A percentile compares a stretch with the other conserved stretches of the same genome.
phyloP scores from a whole-genome alignment of 257 asterid species.

The Thymus mandschuricus region DNA sequence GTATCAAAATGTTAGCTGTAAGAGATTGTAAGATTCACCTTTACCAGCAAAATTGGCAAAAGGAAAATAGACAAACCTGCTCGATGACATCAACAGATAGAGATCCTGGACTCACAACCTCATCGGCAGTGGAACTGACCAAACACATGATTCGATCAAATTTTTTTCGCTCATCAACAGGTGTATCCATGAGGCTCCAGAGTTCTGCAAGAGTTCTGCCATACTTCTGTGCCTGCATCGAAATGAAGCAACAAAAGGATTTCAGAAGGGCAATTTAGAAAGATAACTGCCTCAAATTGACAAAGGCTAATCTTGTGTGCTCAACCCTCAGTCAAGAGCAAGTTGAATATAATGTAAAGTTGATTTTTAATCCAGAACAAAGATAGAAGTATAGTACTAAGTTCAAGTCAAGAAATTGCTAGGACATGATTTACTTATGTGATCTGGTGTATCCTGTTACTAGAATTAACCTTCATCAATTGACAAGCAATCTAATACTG shows the following conservation, averaged over 20 bases:
- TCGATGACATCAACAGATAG: constrained; percentile 64
- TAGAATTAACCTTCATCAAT: constrained; percentile 9
- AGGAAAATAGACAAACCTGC: constrained; percentile 49
- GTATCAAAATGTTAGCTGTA: constrained; percentile 28
- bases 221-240: constrained; percentile 55
- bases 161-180: constrained; percentile 52
- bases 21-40: constrained; percentile 22
- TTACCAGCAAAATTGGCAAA: constrained; percentile 13
- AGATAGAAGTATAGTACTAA: too few relatives aligned
- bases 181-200: constrained; percentile 70
- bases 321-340: background rate
- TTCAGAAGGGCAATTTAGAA: constrained; percentile 11
- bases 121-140: constrained; percentile 45
- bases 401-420: background rate
- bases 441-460: background rate
- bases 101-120: constrained; percentile 53
- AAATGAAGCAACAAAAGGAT: constrained; percentile 11
- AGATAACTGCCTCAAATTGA: constrained; percentile 5
- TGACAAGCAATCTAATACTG: background rate
- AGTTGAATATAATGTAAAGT: constrained; percentile 6
- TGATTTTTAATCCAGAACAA: background rate
- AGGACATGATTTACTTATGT: constrained; percentile 6
- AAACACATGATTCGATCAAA: constrained; percentile 56
- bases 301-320: constrained; percentile 10
- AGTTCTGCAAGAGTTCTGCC: constrained; percentile 59